Base-by-base conservation (phyloP, 1,284 basidiomycete genomes). In the Cerrena zonata region DNA sequence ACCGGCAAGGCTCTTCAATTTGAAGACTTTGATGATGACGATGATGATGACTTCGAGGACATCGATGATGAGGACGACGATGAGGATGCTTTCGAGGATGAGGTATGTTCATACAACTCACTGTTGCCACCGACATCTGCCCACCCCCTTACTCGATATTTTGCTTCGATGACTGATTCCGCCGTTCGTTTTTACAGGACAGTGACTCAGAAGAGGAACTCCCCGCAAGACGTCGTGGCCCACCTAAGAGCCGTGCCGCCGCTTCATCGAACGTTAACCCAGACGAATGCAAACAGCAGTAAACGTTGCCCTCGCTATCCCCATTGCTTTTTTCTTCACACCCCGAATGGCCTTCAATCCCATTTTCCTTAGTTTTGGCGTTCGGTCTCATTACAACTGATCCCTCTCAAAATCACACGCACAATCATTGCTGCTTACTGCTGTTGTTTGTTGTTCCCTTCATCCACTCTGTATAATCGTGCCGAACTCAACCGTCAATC, bases 1-100 rank as follows among this genome's bases (percentile, higher is more conserved):
- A 97, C 94, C 18, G 95, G 95, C 63, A 95, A 96, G 73, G 93
- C 94, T 18, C 80, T 97, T 48, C 84, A 91, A 62, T 94, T 88
- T 65, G 94, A 96, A 59, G 78, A 84, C 58, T 66, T 86, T 54
- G 87, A 84, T 4, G 84, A 87, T n/a, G n/a, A n/a, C 0, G 85
- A 88, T 5, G 83, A 82, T 0, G 80, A 84, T 15, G 82, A 83
- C 18, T 80, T 80, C 15, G 79, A 82, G 27, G 77, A 80, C 22
- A 69, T 78, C 2, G 79, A 83, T 7, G 82, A 83, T 25, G 80
- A 84, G 13, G 72, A 75, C n/a, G 70, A 67, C 12, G 67, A 69
- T 27, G 70, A 69, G 34, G 79, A 75, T 52, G 75, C 76, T 25
- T 77, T 77, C 54, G 78, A 78, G 60, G 74, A 76, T 52, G 73